Base-by-base conservation (phyloP, 2,329 filamentous ascomycete species). In the Exophiala sideris region DNA sequence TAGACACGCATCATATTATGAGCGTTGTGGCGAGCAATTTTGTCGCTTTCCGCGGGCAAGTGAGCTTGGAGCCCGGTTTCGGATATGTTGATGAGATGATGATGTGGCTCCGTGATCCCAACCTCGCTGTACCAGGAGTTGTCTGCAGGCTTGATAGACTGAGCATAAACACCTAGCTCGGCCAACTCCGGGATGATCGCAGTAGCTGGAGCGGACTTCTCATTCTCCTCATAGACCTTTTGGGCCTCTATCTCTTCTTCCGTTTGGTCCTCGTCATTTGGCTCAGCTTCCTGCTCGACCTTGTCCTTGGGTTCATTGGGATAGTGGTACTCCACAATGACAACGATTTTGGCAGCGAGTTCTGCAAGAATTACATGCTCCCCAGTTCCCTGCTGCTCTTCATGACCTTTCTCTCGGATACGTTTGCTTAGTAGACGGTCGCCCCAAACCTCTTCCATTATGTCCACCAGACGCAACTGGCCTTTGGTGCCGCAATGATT, bases 311-410 rank as follows among this genome's bases (percentile, higher is more conserved):
- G 24, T 45, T 61, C 60, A 21, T 51, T 39, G 14, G 62, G 54
- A 32, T 61, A 57, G 41, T 64, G 62, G 40, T 62, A 62, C 48
- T 64, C 62, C 20, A 64, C 62, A 16, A 64, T 64, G 24, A 64
- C 44, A 33, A 51, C 52, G n/a, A 64, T 61, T 47, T 59, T 64
- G 3, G 58, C 58, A 16, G 50, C 56, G 21, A 64, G 57, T 18
- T 64, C 62, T 36, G 50, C 56, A n/a, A 62, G 51, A 5, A 34
- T 50, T 36, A 62, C 58, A 44, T 64, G 58, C 9, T 58, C 54
- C n/a, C 54, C 60, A 2, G 52, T 50, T 12, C 60, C 59, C 33
- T 58, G 40, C 44, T 61, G 60, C 45, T 61, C 58, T 11, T 52
- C 29, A 29, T 59, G 56, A 11, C 58, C 62, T 36, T 62, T 61